Base-by-base conservation (phyloP, 345 rosid genomes). In the Trapa incisa region DNA sequence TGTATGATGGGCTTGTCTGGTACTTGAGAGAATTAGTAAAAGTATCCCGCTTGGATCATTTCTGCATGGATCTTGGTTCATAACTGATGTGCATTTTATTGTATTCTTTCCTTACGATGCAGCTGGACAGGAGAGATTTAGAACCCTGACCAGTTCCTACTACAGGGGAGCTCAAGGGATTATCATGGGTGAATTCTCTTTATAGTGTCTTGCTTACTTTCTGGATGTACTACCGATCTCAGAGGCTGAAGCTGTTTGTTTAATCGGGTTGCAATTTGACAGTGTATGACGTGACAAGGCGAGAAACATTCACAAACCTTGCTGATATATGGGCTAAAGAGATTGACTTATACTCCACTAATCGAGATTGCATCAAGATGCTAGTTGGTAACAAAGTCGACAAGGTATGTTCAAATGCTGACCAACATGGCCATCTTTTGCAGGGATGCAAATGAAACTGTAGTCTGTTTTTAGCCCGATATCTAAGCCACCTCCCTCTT, bases 71-170 rank as follows among this genome's bases (percentile, higher is more conserved):
- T 37, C 15, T 9, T 57, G 32, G 32, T 57, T 2, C 62, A 32
- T 9, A 58, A 35, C 35, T 32, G 5, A 58, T 22, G 33, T 54
- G 11, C 11, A 54, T 4, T 54, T 33, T 58, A 1, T 32, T 32
- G 63, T 58, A 11, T 53, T 53, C 16, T 43, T 42, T 72, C 35
- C 9, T 50, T 12, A 8, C 62, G 9, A 37, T 76, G 80, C 87
- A 93, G 98, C 97, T 83, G 98, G 98, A 56, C 96, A 93, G 83
- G 98, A 93, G 77, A 83, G 97, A 68, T 93, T 93, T 75, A 84
- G 98, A 76, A 93, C 98, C 41, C 79, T 93, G 5, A 90, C 97
- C 2, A 88, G 96, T 70, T 90, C 97, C 10, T 90, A 89, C 76
- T 93, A 93, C 82, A 87, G 97, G 79, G 98, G 97, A 69, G 97